A percentile compares a stretch with the other conserved stretches of the same genome.
These are phyloP conservation scores for Lactarius tabidus DNA, from an alignment of 768 basidiomycete genomes.

Conservation along the genomic window DNA sequence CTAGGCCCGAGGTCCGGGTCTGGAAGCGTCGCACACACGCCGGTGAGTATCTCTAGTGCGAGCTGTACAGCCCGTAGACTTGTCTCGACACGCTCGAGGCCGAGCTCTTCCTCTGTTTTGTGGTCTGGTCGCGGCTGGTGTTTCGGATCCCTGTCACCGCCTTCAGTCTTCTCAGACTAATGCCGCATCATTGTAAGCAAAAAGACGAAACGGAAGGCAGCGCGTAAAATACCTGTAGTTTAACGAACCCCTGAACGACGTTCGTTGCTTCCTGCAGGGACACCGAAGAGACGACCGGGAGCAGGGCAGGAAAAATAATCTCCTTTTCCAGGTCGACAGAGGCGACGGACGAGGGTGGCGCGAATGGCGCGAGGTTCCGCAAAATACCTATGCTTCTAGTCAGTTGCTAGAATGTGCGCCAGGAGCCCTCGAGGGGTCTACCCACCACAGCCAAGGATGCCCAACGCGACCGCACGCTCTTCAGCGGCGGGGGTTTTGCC, in stretches of 20 bases:
- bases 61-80: slow-evolving; percentile 71
- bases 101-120: slow-evolving; percentile 59
- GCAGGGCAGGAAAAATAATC: slow-evolving; percentile 65
- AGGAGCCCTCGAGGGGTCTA: neutral
- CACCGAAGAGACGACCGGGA: slow-evolving; percentile 58
- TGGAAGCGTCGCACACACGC: slow-evolving; percentile 81
- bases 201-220: slow-evolving; percentile 5
- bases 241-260: slow-evolving; percentile 48
- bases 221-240: slow-evolving; percentile 42
- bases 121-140: slow-evolving; percentile 55
- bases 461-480: slow-evolving; percentile 49
- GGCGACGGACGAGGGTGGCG: slow-evolving; percentile 59
- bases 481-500: slow-evolving; percentile 45
- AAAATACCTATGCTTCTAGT: slow-evolving; percentile 56
- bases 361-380: slow-evolving; percentile 71
- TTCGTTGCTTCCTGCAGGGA: slow-evolving; percentile 50
- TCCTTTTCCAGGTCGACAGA: slow-evolving; percentile 67
- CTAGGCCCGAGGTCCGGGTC: slow-evolving; percentile 53
- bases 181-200: neutral
- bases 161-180: slow-evolving; percentile 55
- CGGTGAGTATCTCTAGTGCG: slow-evolving; percentile 85
- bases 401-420: neutral
- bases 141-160: slow-evolving; percentile 4
- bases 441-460: slow-evolving; percentile 66
- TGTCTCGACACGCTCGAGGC: slow-evolving; percentile 70